phyloP scores from a whole-genome alignment of 2,329 filamentous ascomycete genomes.

The Penicillium sp. region DNA sequence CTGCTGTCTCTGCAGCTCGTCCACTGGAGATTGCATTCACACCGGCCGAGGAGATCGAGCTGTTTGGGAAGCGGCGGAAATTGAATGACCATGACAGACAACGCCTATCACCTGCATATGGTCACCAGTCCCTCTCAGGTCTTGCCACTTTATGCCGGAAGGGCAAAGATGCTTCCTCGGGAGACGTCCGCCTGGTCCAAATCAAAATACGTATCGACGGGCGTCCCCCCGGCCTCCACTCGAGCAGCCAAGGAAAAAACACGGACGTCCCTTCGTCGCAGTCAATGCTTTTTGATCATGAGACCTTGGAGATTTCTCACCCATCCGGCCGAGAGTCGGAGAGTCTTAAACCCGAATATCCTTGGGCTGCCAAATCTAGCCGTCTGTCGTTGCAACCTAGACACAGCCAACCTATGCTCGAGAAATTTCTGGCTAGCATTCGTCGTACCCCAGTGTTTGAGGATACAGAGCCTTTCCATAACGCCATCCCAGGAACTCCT shows the following conservation, averaged over 20 bases:
- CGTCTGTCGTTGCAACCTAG: conserved; percentile 1
- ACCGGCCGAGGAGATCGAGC: conserved; percentile 28
- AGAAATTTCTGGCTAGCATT: neutral
- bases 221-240: conserved; percentile 12
- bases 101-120: conserved; percentile 18
- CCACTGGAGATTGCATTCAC: conserved; percentile 35
- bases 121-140: neutral
- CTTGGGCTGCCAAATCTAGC: neutral
- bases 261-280: conserved; percentile 27
- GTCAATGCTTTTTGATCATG: conserved; percentile 35
- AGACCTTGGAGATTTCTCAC: conserved; percentile 6
- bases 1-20: conserved; percentile 32
- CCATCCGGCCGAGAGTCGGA: neutral
- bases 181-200: conserved; percentile 9
- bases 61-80: conserved; percentile 37
- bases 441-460: neutral
- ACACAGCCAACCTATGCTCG: neutral
- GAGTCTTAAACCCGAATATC: neutral
- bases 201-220: conserved; percentile 27
- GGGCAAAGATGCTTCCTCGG: conserved; percentile 1
- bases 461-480: neutral
- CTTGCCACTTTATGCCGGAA: conserved; percentile 2
- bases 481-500: neutral
- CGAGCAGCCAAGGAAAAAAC: neutral
- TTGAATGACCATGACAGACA: conserved; percentile 32